These are phyloP conservation scores for Erythrophleum fordii DNA, from an alignment of 306 rosid genomes.

Conservation along the genomic window DNA sequence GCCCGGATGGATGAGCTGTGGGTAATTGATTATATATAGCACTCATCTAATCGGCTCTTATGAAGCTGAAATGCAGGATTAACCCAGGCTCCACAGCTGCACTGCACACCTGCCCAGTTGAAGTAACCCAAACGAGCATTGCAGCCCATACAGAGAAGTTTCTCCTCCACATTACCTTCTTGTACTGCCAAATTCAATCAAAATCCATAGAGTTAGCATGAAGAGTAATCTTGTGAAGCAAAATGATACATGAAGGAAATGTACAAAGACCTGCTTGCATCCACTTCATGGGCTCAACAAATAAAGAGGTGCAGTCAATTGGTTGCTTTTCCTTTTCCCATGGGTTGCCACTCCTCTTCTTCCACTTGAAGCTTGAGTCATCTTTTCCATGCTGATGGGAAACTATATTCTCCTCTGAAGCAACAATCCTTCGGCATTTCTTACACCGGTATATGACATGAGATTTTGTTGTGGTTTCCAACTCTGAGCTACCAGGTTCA, in stretches of 20 bases:
- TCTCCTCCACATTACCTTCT: conserved; percentile 83
- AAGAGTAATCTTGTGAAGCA: neutral
- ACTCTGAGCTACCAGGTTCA: conserved; percentile 48
- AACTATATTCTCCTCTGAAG: conserved; percentile 67
- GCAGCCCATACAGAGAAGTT: conserved; percentile 75
- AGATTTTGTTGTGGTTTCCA: conserved; percentile 47
- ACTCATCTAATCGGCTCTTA: conserved; percentile 79
- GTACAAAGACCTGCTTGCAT: conserved; percentile 72
- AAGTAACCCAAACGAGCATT: conserved; percentile 84
- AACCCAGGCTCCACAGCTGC: conserved; percentile 90
- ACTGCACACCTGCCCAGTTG: conserved; percentile 94
- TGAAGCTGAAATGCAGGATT: conserved; percentile 90
- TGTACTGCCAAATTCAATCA: conserved; percentile 55
- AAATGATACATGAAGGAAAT: conserved; percentile 1
- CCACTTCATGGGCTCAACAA: conserved; percentile 91
- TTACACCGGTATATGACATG: conserved; percentile 71
- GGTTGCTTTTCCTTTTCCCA: conserved; percentile 44
- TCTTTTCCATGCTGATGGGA: conserved; percentile 75
- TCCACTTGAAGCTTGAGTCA: conserved; percentile 76
- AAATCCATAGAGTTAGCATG: conserved; percentile 35
- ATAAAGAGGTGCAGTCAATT: conserved; percentile 72
- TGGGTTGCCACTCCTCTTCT: conserved; percentile 56
- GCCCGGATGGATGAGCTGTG: neutral
- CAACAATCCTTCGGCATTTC: conserved; percentile 83
- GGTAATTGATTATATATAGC: conserved; percentile 37